A percentile compares a stretch with the other conserved stretches of the same genome.
These are phyloP conservation scores for Coemansia sp. DNA, from an alignment of 371 early-diverging fungal species.

Conservation along the genomic window DNA sequence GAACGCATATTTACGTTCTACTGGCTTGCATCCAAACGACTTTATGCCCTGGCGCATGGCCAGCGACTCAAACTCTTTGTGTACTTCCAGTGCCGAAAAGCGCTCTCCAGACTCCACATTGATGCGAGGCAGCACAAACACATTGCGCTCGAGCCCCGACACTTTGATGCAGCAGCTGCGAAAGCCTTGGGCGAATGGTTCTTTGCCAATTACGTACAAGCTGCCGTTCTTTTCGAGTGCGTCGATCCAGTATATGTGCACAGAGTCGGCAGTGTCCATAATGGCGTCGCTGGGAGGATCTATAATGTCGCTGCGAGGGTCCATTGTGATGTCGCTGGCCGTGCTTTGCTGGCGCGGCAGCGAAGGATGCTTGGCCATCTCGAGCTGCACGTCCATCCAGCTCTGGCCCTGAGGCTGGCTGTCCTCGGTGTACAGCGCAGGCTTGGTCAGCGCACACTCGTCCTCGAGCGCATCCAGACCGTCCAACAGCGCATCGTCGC, in stretches of 20 bases:
- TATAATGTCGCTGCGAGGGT: not conserved
- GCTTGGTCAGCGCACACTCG: not conserved
- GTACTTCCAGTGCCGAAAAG: slow-evolving; percentile 69
- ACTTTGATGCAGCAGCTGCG: slow-evolving; percentile 82
- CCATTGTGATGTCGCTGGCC: slow-evolving; percentile 1
- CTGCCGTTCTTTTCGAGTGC: slow-evolving; percentile 80
- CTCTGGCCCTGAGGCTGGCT: slow-evolving; percentile 42
- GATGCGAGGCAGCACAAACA: slow-evolving; percentile 83
- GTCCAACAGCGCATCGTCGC: slow-evolving; percentile 24
- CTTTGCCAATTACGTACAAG: slow-evolving; percentile 91
- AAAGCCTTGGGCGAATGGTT: not conserved
- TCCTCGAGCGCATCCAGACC: slow-evolving; percentile 28
- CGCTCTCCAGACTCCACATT: slow-evolving; percentile 57
- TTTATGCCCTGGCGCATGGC: slow-evolving; percentile 61
- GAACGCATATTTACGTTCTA: slow-evolving; percentile 89
- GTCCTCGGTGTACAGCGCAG: slow-evolving; percentile 41
- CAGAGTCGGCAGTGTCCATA: slow-evolving; percentile 50
- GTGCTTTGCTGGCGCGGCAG: not conserved
- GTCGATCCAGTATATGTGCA: slow-evolving; percentile 88
- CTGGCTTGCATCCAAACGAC: slow-evolving; percentile 62
- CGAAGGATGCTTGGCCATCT: slow-evolving; percentile 23
- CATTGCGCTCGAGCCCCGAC: slow-evolving; percentile 76
- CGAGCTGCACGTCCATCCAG: slow-evolving; percentile 55
- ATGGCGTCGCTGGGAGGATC: not conserved
- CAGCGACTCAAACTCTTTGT: slow-evolving; percentile 70